Evolutionary conservation across 805 yeast genomes (phyloP).

Genomic region (Cyberlindnera galapagoensis): DNA sequence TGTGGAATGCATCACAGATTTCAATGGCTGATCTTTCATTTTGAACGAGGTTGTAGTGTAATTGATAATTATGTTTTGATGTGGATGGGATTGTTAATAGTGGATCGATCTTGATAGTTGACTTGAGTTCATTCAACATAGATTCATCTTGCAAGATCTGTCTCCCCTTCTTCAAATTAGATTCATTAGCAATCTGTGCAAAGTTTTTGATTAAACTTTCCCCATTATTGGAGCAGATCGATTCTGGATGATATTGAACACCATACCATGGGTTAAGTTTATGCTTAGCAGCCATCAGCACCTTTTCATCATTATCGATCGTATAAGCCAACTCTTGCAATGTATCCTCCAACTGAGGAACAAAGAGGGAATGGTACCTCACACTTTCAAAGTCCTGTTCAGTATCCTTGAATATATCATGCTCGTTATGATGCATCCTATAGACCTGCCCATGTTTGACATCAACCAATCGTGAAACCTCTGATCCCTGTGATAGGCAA

Average conservation of each 20-base stretch:
- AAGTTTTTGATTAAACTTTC: slow-evolving; percentile 54
- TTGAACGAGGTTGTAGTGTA: slow-evolving; percentile 3
- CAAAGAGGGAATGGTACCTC: slow-evolving; percentile 83
- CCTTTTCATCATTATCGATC: slow-evolving; percentile 26
- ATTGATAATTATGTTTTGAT: slow-evolving; percentile 1
- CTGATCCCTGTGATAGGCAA: slow-evolving; percentile 55
- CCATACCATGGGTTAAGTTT: slow-evolving; percentile 66
- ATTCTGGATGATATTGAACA: slow-evolving; percentile 97
- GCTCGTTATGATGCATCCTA: slow-evolving; percentile 24
- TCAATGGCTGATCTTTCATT: slow-evolving; percentile 29
- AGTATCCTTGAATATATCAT: slow-evolving; percentile 35
- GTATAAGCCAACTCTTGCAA: slow-evolving; percentile 61
- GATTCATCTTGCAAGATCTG: slow-evolving; percentile 12
- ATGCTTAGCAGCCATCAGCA: slow-evolving; percentile 80
- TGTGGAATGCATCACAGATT: slow-evolving; percentile 42
- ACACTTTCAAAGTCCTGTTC: slow-evolving; percentile 56
- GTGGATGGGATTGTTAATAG: slow-evolving; percentile 6
- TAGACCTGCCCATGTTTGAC: slow-evolving; percentile 87
- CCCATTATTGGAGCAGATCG: slow-evolving; percentile 77
- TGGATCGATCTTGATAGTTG: slow-evolving; percentile 12
- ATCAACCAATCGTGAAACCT: slow-evolving; percentile 42
- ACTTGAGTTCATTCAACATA: slow-evolving; percentile 5
- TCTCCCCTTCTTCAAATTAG: slow-evolving; percentile 21
- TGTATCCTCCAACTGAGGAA: slow-evolving; percentile 21
- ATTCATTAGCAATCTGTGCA: slow-evolving; percentile 19